Evolutionary conservation across 192 early-diverging fungal genomes (phyloP).

Genomic region (Mortierella claussenii): DNA sequence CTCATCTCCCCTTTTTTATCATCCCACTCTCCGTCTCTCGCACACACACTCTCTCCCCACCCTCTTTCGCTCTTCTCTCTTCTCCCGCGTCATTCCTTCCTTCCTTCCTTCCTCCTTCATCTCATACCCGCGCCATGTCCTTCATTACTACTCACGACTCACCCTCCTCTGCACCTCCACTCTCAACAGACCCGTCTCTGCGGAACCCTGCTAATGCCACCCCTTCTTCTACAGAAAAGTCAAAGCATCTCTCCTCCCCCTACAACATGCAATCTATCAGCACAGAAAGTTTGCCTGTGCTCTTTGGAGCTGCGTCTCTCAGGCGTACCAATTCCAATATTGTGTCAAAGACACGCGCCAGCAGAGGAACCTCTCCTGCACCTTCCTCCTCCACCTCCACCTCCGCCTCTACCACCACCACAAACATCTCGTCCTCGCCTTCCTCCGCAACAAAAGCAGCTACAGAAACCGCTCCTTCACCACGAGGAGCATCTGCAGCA

Average conservation of each 20-base stretch:
- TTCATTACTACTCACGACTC: neutral
- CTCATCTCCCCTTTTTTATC: too few relatives aligned
- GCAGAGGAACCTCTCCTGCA: slow-evolving; percentile 12
- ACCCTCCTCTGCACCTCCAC: neutral
- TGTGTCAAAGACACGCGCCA: slow-evolving; percentile 24
- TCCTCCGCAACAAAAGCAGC: neutral
- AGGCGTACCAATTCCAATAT: slow-evolving; percentile 37
- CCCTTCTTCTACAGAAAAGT: neutral
- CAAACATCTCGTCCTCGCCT: neutral
- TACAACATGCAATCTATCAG: slow-evolving; percentile 52
- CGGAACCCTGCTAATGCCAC: neutral
- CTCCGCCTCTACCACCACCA: slow-evolving; percentile 9
- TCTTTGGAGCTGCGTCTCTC: slow-evolving; percentile 40
- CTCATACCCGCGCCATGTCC: neutral
- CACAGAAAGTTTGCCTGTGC: slow-evolving; percentile 35
- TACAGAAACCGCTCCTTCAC: neutral
- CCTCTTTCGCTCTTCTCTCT: neutral
- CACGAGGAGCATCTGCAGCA: neutral
- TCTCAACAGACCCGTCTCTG: neutral
- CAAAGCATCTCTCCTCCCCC: slow-evolving; percentile 46
- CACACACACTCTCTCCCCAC: neutral
- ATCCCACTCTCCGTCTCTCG: neutral
- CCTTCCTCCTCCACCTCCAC: slow-evolving; percentile 6
- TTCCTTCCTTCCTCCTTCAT: neutral
- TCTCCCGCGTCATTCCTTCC: neutral